Evolutionary conservation across 768 basidiomycete genomes (phyloP).

Genomic region (Leccinum boreale): DNA sequence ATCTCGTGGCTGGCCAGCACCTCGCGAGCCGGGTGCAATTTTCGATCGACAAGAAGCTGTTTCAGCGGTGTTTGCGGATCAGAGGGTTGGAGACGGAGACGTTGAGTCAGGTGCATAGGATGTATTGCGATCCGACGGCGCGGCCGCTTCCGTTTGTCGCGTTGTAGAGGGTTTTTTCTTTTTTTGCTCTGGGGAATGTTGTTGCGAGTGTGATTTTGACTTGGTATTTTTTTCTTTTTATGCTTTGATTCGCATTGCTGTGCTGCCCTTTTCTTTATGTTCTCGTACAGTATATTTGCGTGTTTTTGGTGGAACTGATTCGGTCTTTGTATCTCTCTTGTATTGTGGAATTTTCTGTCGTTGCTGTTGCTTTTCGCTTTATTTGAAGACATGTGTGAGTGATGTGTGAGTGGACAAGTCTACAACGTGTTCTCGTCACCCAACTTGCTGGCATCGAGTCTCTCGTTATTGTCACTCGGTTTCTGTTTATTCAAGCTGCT

Average conservation of each 20-base stretch:
- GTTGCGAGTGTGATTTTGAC: too few species aligned
- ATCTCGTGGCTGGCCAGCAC: constrained; percentile 79
- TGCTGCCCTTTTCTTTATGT: neutral
- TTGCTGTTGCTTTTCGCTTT: too few species aligned
- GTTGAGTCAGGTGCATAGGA: constrained; percentile 45
- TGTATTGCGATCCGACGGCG: constrained; percentile 31
- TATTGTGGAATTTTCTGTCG: constrained; percentile 11
- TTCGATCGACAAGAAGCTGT: constrained; percentile 70
- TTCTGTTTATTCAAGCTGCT: too few species aligned
- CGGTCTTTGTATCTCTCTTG: constrained; percentile 23
- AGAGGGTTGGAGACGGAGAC: constrained; percentile 58
- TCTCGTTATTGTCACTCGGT: too few species aligned
- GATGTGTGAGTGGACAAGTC: too few species aligned
- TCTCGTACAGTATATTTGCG: constrained; percentile 3
- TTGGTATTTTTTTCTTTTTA: too few species aligned
- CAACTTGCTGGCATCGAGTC: too few species aligned
- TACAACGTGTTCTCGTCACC: too few species aligned
- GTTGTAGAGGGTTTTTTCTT: constrained; percentile 12
- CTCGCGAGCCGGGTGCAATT: constrained; percentile 71
- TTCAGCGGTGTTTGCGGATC: constrained; percentile 70
- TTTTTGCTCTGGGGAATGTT: neutral
- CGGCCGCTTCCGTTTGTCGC: constrained; percentile 21
- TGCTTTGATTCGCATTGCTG: too few species aligned
- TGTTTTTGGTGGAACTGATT: too few species aligned
- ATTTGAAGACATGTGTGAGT: too few species aligned